Conservation (phyloP, 2,329 filamentous ascomycete genomes). For the Colletotrichum somersetense region DNA sequence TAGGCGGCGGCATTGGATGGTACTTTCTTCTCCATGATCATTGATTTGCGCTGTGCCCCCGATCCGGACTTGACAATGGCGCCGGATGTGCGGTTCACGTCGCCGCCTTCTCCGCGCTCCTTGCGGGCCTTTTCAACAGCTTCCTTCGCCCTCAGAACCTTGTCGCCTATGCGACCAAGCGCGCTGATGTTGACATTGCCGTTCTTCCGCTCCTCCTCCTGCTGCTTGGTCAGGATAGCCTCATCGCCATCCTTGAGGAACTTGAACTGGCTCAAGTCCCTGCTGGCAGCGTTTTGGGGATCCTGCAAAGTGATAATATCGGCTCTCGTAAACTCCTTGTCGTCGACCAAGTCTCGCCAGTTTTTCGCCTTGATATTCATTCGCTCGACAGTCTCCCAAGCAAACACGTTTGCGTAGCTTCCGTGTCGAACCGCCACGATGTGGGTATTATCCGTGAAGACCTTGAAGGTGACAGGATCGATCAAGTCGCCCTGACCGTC, state of each 20-base stretch:
- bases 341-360: conserved; percentile 91
- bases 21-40: conserved; percentile 68
- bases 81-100: conserved; percentile 67
- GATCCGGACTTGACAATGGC: conserved; percentile 55
- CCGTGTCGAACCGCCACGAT: conserved; percentile 87
- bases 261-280: conserved; percentile 90
- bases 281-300: conserved; percentile 86
- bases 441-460: conserved; percentile 98
- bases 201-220: conserved; percentile 74
- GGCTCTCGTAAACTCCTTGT: conserved; percentile 85
- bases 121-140: conserved; percentile 91
- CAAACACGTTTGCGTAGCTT: conserved; percentile 93
- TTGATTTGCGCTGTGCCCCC: conserved; percentile 53
- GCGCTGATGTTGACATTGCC: conserved; percentile 83
- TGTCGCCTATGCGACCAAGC: conserved; percentile 81
- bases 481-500: conserved; percentile 83
- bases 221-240: conserved; percentile 75
- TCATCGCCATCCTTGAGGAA: conserved; percentile 86
- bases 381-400: conserved; percentile 93
- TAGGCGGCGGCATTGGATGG: conserved; percentile 90
- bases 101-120: conserved; percentile 72
- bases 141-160: conserved; percentile 91
- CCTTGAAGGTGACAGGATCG: conserved; percentile 97
- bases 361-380: conserved; percentile 98
- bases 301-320: conserved; percentile 98